Evolutionary conservation across 495 filamentous ascomycete species (phyloP).

Genomic region (Aspergillus ostianus): DNA sequence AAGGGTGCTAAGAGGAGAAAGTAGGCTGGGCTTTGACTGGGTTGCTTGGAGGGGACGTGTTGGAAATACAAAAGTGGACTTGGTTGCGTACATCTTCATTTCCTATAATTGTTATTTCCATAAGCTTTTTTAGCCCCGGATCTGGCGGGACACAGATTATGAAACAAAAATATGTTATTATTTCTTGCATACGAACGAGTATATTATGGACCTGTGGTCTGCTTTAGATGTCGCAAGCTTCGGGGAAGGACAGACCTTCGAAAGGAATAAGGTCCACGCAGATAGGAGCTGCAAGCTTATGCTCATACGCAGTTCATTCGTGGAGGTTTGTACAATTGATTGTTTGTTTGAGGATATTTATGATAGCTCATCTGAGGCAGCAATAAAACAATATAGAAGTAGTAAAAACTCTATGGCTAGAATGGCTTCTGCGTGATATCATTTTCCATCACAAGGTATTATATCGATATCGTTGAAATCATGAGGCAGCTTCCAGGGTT

Average conservation of each 20-base stretch:
- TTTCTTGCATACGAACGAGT: neutral
- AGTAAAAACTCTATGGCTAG: constrained; percentile 14
- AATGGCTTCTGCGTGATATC: constrained; percentile 11
- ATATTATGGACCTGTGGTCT: neutral
- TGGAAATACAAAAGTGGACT: neutral
- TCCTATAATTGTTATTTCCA: neutral
- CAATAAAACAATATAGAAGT: constrained; percentile 1
- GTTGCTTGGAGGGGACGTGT: neutral
- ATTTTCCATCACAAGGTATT: constrained; percentile 10
- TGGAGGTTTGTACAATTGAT: neutral
- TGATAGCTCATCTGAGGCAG: neutral
- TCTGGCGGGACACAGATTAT: neutral
- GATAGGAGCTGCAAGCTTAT: neutral
- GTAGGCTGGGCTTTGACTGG: neutral
- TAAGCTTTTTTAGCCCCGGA: neutral
- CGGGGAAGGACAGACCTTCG: no score
- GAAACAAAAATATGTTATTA: neutral
- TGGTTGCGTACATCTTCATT: neutral
- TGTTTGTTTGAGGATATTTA: neutral
- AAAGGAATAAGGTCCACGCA: neutral
- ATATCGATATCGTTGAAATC: constrained; percentile 9
- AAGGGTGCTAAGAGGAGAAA: neutral
- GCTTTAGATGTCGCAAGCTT: no score
- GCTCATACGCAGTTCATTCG: neutral
- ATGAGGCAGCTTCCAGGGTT: constrained; percentile 39